Evolutionary conservation across 352 stramenopile species (phyloP), one percentile per base, ranked within the genome.

Genomic region (Globisporangium middletonii): DNA sequence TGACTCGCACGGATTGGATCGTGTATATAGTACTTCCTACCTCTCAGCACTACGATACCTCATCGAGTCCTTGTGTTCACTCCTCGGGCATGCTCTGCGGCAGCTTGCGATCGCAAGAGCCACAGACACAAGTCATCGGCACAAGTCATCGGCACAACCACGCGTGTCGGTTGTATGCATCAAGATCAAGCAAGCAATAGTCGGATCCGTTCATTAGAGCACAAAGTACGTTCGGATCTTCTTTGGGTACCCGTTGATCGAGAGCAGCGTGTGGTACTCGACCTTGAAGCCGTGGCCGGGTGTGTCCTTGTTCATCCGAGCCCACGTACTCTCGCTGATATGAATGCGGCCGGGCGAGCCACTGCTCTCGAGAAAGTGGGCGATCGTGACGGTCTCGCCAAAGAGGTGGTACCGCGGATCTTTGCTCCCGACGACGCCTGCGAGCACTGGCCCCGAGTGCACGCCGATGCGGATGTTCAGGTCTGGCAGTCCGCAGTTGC

Each of bases 401-500:
- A 94, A 94, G 16, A 96, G 67, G 43, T 95, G 86, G 47, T 92
- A 96, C 11, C 85, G 77, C 46, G 83, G 87, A 56, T 92, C 82
- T 49, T 84, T 88, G 43, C 72, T 87, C 8, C 88, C 88, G 1
- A 96, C 86, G 23, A 97, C 86, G 0, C 88, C 88, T 0, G 83
- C 88, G 2, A 96, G 64, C 35, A 96, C 76, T 0, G 77, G 72
- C 1, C 88, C 88, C 2, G 83, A 89, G 68, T 95, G 87, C 33
- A 96, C 69, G 0, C 82, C 86, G n/a, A 95, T 95, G 61, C 81
- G 83, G 51, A 95, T 96, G 49, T 93, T 86, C 7, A 96, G 57
- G 48, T 94, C 83, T 0, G 77, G 75, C 0, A 93, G 67, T 7
- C 84, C 79, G 37, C 83, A 92, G 49, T 93, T 92, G 7, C 77